phyloP scores from a whole-genome alignment of 768 basidiomycete genomes.

The Auriscalpium orientale region DNA sequence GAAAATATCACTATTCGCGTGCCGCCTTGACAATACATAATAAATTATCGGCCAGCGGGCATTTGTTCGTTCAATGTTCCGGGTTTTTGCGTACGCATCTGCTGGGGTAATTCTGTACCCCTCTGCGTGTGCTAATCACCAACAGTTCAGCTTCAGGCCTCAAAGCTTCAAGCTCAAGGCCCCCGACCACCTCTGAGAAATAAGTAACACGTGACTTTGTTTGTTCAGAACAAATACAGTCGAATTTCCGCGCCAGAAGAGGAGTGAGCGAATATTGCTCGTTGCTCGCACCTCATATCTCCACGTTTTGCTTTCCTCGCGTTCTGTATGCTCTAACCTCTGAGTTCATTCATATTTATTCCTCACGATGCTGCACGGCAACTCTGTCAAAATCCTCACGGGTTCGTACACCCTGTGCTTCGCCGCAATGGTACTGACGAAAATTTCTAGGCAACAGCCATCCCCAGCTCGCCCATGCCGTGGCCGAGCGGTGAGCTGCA shows the following conservation, averaged over 20 bases:
- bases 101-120: too few relatives aligned
- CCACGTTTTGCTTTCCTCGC: neutral
- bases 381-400: conserved; percentile 68
- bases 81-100: neutral
- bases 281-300: neutral
- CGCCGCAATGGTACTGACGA: conserved; percentile 9
- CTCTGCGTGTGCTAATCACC: too few relatives aligned
- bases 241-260: neutral
- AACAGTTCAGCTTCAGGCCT: too few relatives aligned
- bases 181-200: too few relatives aligned
- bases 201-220: neutral
- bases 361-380: conserved; percentile 67
- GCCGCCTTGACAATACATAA: conserved; percentile 28
- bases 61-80: neutral
- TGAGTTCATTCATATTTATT: conserved; percentile 2
- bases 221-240: conserved; percentile 14
- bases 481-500: conserved; percentile 92
- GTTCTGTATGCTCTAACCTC: neutral
- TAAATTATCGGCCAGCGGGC: too few relatives aligned
- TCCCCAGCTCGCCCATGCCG: conserved; percentile 90
- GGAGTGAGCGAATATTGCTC: neutral
- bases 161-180: too few relatives aligned
- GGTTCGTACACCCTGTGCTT: conserved; percentile 35
- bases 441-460: conserved; percentile 83
- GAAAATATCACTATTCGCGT: conserved; percentile 85